Conservation (phyloP, 768 basidiomycete genomes). For the Galerina marginata region DNA sequence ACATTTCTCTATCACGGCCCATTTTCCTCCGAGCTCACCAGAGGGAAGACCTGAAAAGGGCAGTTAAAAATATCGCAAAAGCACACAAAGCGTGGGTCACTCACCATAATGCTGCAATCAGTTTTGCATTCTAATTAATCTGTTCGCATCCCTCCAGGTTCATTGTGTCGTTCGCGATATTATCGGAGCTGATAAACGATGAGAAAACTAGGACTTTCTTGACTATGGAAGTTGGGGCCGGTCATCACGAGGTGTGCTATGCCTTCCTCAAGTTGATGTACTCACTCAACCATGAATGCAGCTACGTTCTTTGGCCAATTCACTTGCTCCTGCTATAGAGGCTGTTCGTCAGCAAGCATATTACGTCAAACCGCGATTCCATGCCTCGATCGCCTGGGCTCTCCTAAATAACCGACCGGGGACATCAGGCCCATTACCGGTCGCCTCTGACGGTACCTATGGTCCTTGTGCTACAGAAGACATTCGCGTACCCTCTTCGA, state of each 20-base stretch:
- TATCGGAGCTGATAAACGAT: slow-evolving; percentile 78
- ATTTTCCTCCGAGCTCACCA: slow-evolving; percentile 83
- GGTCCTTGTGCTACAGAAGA: slow-evolving; percentile 18
- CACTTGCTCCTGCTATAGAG: slow-evolving; percentile 62
- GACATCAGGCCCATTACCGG: slow-evolving; percentile 5
- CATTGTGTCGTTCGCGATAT: slow-evolving; percentile 69
- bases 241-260: slow-evolving; percentile 68
- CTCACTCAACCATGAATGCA: slow-evolving; percentile 34
- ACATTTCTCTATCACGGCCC: slow-evolving; percentile 87
- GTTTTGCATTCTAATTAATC: neutral
- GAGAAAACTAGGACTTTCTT: slow-evolving; percentile 84
- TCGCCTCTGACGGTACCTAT: slow-evolving; percentile 19
- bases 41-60: slow-evolving; percentile 69
- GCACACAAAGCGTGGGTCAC: slow-evolving; percentile 50
- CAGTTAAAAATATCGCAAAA: slow-evolving; percentile 59
- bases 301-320: slow-evolving; percentile 61
- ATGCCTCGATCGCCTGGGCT: slow-evolving; percentile 90
- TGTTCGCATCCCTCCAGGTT: slow-evolving; percentile 53
- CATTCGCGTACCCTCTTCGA: slow-evolving; percentile 16
- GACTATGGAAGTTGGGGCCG: slow-evolving; percentile 82
- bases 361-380: slow-evolving; percentile 83
- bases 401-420: slow-evolving; percentile 50
- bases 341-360: slow-evolving; percentile 76
- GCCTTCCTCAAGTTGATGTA: slow-evolving; percentile 3
- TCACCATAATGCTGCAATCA: neutral